Conservation (phyloP, 495 filamentous ascomycete species). For the Penicillium verhagenii region DNA sequence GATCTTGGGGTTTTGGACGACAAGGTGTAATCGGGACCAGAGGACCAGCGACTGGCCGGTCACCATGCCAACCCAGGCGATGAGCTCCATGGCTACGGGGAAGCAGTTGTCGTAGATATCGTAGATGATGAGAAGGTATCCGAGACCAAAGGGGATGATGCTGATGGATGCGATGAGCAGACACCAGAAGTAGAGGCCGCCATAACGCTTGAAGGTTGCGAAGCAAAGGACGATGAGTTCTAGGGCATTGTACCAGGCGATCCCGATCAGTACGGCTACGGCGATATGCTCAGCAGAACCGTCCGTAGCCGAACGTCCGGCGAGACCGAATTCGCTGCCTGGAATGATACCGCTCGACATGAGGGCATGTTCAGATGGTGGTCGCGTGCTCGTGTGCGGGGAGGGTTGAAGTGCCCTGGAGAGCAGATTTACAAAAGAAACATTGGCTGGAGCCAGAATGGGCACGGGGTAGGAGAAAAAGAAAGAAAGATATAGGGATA, state of each 20-base stretch:
- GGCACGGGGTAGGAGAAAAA: too few relatives aligned
- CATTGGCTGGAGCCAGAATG: not conserved
- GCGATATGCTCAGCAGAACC: constrained; percentile 16
- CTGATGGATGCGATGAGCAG: constrained; percentile 49
- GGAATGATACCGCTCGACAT: constrained; percentile 19
- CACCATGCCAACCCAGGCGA: constrained; percentile 60
- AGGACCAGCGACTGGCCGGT: constrained; percentile 63
- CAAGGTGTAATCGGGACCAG: constrained; percentile 60
- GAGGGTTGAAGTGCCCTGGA: not conserved
- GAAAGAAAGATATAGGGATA: not conserved
- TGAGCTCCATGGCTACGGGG: constrained; percentile 36
- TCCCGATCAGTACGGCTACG: constrained; percentile 38
- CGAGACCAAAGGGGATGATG: constrained; percentile 52
- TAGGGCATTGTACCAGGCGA: constrained; percentile 49
- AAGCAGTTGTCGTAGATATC: constrained; percentile 27
- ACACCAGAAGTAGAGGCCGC: constrained; percentile 55
- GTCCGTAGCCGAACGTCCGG: constrained; percentile 24
- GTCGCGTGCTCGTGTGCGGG: not conserved
- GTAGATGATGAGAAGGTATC: constrained; percentile 54
- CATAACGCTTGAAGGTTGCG: constrained; percentile 48
- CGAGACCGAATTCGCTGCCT: constrained; percentile 13
- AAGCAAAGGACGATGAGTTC: constrained; percentile 50
- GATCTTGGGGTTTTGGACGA: constrained; percentile 37
- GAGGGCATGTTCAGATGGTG: constrained; percentile 19
- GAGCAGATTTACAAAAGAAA: constrained; percentile 6